Percentiles rank a stretch among this genome's conserved stretches.
These are phyloP conservation scores for Agrocybe pediades DNA, from an alignment of 768 basidiomycete species.

Conservation along the genomic window DNA sequence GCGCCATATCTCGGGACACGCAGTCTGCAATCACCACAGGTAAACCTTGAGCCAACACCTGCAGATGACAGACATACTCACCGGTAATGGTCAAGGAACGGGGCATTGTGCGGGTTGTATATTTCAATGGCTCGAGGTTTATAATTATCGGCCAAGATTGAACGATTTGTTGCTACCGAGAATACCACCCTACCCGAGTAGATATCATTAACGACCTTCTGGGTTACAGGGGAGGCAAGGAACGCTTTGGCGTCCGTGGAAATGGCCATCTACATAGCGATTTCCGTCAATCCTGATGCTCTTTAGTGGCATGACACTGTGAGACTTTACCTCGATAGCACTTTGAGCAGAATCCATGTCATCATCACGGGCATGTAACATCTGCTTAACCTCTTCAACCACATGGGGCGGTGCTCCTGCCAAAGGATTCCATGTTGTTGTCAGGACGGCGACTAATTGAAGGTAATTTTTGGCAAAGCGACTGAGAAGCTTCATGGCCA, in stretches of 20 bases:
- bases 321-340: constrained; percentile 77
- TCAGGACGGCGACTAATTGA: constrained; percentile 78
- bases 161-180: constrained; percentile 59
- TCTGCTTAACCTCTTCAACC: constrained; percentile 64
- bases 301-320: not conserved
- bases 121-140: constrained; percentile 74
- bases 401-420: constrained; percentile 71
- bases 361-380: constrained; percentile 57
- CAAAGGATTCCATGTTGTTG: constrained; percentile 83
- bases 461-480: constrained; percentile 74
- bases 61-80: constrained; percentile 20
- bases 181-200: constrained; percentile 80
- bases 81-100: constrained; percentile 87
- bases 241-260: constrained; percentile 84
- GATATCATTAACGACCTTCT: constrained; percentile 86
- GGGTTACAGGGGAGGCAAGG: constrained; percentile 79
- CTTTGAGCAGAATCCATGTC: constrained; percentile 73
- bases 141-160: constrained; percentile 90
- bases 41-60: not conserved
- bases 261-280: constrained; percentile 73
- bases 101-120: constrained; percentile 66
- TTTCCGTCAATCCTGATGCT: not conserved
- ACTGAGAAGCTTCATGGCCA: constrained; percentile 85
- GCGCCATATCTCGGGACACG: constrained; percentile 82
- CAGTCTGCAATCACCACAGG: constrained; percentile 42